Base-by-base conservation (phyloP, 768 basidiomycete genomes). In the Exsudoporus frostii region DNA sequence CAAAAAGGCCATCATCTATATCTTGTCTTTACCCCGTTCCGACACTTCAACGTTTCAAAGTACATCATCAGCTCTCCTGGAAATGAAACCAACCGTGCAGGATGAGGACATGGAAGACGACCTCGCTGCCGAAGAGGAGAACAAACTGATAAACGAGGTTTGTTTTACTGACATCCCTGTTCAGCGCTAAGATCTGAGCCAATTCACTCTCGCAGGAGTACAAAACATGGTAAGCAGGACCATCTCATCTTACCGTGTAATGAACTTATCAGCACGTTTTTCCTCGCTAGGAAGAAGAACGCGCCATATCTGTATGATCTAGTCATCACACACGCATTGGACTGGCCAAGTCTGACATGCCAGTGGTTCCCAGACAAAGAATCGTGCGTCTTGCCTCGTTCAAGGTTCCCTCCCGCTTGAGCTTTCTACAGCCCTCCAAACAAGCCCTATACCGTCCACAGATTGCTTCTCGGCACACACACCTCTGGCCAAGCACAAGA, bases 321-420 rank as follows among this genome's bases (percentile, higher is more conserved):
- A 22, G 92, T 99, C 59, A 88, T 99, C 63, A 98, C 96, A 1
- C 96, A 98, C 68, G 96, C 96, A 30, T 79, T 98, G 45, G 93
- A 97, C 72, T 99, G 97, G 97, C 97, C 97, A 19, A 92, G 88
- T 65, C 69, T 99, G 65, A 99, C 97, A 5, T 94, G 92, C 69
- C 97, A 98, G 74, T 99, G 97, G 97, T 90, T 99, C 71, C 97
- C 97, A 0, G 97, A 99, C 77, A 88, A 85, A 71, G 92, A 98
- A 73, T 82, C 84, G 95, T 95, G 62, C 65, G 91, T 72, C 11
- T n/a, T 17, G 4, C 10, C 37, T 29, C 27, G 29, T 32, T 38
- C 32, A 4, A 27, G 13, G n/a, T 5, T 9, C 30, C 5, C 5
- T 19, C 36, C 8, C 8, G 33, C 33, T 47, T 5, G 43, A 45